Evolutionary conservation across 768 basidiomycete species (phyloP).

Genomic region (Clavaria fumosa): DNA sequence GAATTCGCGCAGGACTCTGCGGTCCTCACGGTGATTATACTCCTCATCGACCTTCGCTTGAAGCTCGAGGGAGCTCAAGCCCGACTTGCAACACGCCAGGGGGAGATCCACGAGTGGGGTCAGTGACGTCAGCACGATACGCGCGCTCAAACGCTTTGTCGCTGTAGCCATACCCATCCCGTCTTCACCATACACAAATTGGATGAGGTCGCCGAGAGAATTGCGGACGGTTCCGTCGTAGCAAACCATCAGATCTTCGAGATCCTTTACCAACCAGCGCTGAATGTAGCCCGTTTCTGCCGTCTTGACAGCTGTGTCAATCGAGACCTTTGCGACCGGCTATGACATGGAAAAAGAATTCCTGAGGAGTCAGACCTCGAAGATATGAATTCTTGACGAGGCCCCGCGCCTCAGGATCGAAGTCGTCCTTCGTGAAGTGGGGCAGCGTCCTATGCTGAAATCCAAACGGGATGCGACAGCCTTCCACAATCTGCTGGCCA

Average conservation of each 20-base stretch:
- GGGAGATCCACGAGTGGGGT: conserved; percentile 65
- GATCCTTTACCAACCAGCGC: conserved; percentile 91
- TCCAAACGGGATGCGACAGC: conserved; percentile 95
- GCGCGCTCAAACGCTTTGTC: conserved; percentile 76
- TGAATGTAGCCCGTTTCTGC: conserved; percentile 99
- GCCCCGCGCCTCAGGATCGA: conserved; percentile 92
- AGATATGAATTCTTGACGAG: conserved; percentile 99
- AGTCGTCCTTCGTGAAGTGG: conserved; percentile 97
- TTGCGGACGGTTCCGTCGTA: conserved; percentile 98
- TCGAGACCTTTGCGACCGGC: conserved; percentile 97
- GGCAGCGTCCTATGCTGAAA: conserved; percentile 94
- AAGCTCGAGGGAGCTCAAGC: conserved; percentile 69
- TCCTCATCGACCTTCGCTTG: conserved; percentile 73
- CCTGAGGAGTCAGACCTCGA: conserved; percentile 90
- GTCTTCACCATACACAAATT: conserved; percentile 96
- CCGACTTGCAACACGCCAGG: conserved; percentile 74
- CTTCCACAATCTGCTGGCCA: conserved; percentile 96
- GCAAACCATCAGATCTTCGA: conserved; percentile 94
- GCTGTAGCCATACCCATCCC: conserved; percentile 96
- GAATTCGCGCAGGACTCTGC: conserved; percentile 62
- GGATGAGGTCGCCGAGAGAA: conserved; percentile 89
- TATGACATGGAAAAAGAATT: conserved; percentile 99
- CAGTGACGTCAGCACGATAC: conserved; percentile 91
- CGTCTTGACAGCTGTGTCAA: conserved; percentile 99
- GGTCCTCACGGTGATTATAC: conserved; percentile 54